Percentiles rank a stretch among this genome's conserved stretches.
These are phyloP conservation scores for Plasmodium reichenowi DNA, from an alignment of 169 alveolate species.

Conservation along the genomic window DNA sequence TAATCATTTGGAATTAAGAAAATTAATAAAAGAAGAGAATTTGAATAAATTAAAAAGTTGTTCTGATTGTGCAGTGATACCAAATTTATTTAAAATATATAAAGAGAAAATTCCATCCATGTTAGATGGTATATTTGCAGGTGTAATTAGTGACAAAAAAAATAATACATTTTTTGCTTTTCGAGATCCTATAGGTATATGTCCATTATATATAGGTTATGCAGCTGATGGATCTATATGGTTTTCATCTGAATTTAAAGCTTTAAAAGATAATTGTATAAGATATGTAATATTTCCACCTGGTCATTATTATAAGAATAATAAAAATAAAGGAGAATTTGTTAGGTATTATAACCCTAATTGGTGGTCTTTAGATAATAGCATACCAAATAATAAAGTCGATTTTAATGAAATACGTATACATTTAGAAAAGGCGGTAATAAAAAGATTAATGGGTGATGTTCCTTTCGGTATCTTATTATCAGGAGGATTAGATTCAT, in stretches of 20 bases:
- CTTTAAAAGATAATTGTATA: constrained; percentile 34
- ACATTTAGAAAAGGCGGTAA: constrained; percentile 57
- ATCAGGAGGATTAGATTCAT: constrained; percentile 92
- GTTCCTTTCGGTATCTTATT: constrained; percentile 91
- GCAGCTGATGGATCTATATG: constrained; percentile 72
- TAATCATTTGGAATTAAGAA: constrained; percentile 75
- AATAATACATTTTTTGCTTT: constrained; percentile 74
- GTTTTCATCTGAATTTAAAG: constrained; percentile 79
- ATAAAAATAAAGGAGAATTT: constrained; percentile 44
- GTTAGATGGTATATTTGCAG: constrained; percentile 69
- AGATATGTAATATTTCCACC: constrained; percentile 64
- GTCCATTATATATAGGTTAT: constrained; percentile 74
- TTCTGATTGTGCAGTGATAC: constrained; percentile 73
- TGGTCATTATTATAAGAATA: constrained; percentile 50
- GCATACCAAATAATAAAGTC: constrained; percentile 47
- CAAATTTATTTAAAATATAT: constrained; percentile 43
- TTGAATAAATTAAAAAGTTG: constrained; percentile 17
- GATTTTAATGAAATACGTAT: constrained; percentile 53
- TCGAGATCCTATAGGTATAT: constrained; percentile 79
- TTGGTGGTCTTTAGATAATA: constrained; percentile 42
- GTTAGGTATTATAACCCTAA: constrained; percentile 57
- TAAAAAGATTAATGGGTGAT: constrained; percentile 85
- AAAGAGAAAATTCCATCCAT: constrained; percentile 47
- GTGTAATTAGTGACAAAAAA: constrained; percentile 64
- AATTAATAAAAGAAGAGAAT: constrained; percentile 10